Percentiles rank a stretch among this genome's conserved stretches.
Conservation (phyloP, 164 flowering plant genomes). For the Paratinospora sagittata region DNA sequence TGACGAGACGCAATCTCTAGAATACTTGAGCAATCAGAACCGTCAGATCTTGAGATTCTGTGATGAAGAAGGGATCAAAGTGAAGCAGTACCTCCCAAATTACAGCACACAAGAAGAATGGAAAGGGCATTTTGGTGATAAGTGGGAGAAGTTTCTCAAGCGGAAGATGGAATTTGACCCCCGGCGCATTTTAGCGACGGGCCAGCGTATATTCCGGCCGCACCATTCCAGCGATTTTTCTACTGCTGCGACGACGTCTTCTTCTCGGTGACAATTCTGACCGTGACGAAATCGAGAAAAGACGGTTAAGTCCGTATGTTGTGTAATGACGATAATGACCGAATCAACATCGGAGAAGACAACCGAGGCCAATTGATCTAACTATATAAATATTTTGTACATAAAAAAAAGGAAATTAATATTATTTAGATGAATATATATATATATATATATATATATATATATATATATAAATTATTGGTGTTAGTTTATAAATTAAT, state of each 20-base stretch:
- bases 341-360: neutral
- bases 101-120: slow-evolving; percentile 61
- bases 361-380: neutral
- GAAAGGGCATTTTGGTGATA: slow-evolving; percentile 70
- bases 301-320: neutral
- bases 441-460: too few relatives aligned
- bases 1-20: slow-evolving; percentile 51
- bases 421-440: neutral
- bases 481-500: neutral
- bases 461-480: too few relatives aligned
- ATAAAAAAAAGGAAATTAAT: too few relatives aligned
- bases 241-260: slow-evolving; percentile 5
- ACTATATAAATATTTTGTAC: neutral
- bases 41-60: slow-evolving; percentile 62
- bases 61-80: slow-evolving; percentile 42
- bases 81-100: slow-evolving; percentile 76
- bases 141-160: slow-evolving; percentile 48
- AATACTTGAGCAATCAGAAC: slow-evolving; percentile 58
- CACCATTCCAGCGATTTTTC: neutral
- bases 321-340: neutral
- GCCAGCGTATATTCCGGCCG: slow-evolving; percentile 70
- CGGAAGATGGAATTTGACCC: slow-evolving; percentile 74
- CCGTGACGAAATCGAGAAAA: neutral
- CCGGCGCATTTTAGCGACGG: slow-evolving; percentile 63
- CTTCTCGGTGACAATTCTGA: neutral